Evolutionary conservation across 441 rosid species (phyloP), one percentile per base, ranked within the genome.

Genomic region (Bruguiera hainesii): DNA sequence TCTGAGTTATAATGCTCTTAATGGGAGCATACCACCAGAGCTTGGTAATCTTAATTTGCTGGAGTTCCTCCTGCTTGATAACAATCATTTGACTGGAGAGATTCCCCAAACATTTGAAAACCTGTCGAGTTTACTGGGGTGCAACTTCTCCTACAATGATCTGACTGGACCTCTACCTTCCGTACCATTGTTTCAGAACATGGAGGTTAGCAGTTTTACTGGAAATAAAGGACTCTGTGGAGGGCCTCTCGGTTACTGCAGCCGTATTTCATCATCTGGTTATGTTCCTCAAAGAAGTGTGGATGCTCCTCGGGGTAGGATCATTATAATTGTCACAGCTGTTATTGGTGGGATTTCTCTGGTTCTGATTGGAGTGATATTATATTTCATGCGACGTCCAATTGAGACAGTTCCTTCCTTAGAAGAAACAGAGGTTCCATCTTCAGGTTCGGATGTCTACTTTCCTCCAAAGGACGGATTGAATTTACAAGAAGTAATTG

Each of bases 131-230:
- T 83, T 95, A 75, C 69, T 90, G 58, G 95, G 86, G 8, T 95
- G 97, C 92, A 92, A 95, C 84, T 87, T 95, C 72, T 95, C 99
- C 13, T 85, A 82, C 88, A 95, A 95, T 79, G 78, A 87, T 74
- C 87, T 95, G 49, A 83, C 80, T 1, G 98, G 99, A 66, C 83
- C 90, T 56, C 63, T 95, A 23, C 99, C 99, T 29, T 61, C 81
- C 1, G 46, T 73, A 37, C 77, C 81, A 3, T 79, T 86, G 51
- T 88, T 90, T 73, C 87, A 84, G 79, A 89, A 83, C 81, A 95
- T 95, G 99, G 83, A 78, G 15, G 61, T 64, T 7, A 83, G 78
- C 52, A 87, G 97, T 77, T 95, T 89, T 66, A 53, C 79, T 19
- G 96, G 92, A 65, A 92, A 95, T 77, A 78, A 67, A 48, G 97